Percentiles rank a stretch among this genome's conserved stretches.
Evolutionary conservation across 768 basidiomycete genomes (phyloP).

Genomic region (Naematelia encephala): DNA sequence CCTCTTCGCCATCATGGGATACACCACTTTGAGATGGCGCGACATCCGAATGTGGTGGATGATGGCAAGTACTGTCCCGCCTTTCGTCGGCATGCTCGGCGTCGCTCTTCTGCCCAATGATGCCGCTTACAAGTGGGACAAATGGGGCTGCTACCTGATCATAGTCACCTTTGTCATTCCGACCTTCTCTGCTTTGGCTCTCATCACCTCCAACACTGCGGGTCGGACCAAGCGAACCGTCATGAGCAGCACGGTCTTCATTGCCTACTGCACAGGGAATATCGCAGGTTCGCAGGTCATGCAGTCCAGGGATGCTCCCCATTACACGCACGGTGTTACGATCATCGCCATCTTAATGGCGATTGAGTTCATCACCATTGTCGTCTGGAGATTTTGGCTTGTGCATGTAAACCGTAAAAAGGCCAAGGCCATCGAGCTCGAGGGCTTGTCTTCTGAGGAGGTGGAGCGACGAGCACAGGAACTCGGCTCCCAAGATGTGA

Average conservation of each 20-base stretch:
- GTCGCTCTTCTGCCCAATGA: conserved; percentile 17
- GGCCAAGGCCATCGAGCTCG: conserved; percentile 5
- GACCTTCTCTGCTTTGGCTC: conserved; percentile 22
- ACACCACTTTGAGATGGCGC: not conserved
- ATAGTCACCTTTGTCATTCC: conserved; percentile 23
- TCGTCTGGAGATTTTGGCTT: conserved; percentile 26
- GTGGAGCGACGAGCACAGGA: conserved; percentile 23
- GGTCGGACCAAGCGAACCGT: conserved; percentile 37
- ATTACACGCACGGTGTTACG: conserved; percentile 26
- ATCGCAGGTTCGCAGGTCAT: conserved; percentile 12
- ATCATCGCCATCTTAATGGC: conserved; percentile 23
- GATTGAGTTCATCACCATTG: conserved; percentile 19
- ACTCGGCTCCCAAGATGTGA: conserved; percentile 35
- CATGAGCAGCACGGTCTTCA: conserved; percentile 18
- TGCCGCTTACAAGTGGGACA: conserved; percentile 9
- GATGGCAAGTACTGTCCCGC: conserved; percentile 12
- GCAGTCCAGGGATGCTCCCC: conserved; percentile 26
- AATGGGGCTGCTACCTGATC: conserved; percentile 19
- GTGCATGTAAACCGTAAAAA: conserved; percentile 25
- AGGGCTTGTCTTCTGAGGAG: conserved; percentile 20
- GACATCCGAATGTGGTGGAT: conserved; percentile 14
- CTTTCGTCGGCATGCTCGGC: conserved; percentile 11
- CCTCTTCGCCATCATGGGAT: conserved; percentile 16
- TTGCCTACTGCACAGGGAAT: conserved; percentile 32
- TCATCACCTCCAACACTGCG: conserved; percentile 29